phyloP scores from a whole-genome alignment of 495 filamentous ascomycete species.

The Aspergillus diversus region DNA sequence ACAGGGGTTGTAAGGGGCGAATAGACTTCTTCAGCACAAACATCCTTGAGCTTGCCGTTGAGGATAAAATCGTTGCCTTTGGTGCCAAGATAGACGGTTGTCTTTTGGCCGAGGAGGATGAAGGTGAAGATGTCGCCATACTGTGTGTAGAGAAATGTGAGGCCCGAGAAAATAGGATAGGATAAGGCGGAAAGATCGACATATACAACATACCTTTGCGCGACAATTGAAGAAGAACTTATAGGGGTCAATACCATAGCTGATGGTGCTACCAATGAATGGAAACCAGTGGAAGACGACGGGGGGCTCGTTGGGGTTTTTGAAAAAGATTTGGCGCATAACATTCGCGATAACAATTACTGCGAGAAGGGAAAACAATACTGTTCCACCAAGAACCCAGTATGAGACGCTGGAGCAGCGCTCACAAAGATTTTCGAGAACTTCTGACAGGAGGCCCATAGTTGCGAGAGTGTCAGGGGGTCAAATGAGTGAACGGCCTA shows the following conservation, averaged over 20 bases:
- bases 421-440: slow-evolving; percentile 44
- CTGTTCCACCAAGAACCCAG: slow-evolving; percentile 33
- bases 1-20: slow-evolving; percentile 63
- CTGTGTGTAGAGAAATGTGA: slow-evolving; percentile 30
- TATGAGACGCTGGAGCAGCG: slow-evolving; percentile 44
- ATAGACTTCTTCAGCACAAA: slow-evolving; percentile 71
- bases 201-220: slow-evolving; percentile 48
- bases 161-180: slow-evolving; percentile 12
- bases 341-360: slow-evolving; percentile 62
- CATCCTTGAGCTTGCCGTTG: slow-evolving; percentile 80
- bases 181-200: neutral
- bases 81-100: slow-evolving; percentile 75
- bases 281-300: slow-evolving; percentile 70
- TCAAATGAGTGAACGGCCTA: slow-evolving; percentile 9
- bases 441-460: slow-evolving; percentile 46
- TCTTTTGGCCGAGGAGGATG: slow-evolving; percentile 73
- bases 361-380: slow-evolving; percentile 37
- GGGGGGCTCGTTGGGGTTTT: slow-evolving; percentile 63
- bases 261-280: slow-evolving; percentile 64
- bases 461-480: slow-evolving; percentile 12
- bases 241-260: slow-evolving; percentile 67
- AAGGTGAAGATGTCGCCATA: slow-evolving; percentile 79
- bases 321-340: slow-evolving; percentile 69
- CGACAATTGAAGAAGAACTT: slow-evolving; percentile 61
- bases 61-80: slow-evolving; percentile 86